Percentiles rank a stretch among this genome's conserved stretches.
Conservation (phyloP, 345 rosid genomes). For the Hypericum androsaemum region DNA sequence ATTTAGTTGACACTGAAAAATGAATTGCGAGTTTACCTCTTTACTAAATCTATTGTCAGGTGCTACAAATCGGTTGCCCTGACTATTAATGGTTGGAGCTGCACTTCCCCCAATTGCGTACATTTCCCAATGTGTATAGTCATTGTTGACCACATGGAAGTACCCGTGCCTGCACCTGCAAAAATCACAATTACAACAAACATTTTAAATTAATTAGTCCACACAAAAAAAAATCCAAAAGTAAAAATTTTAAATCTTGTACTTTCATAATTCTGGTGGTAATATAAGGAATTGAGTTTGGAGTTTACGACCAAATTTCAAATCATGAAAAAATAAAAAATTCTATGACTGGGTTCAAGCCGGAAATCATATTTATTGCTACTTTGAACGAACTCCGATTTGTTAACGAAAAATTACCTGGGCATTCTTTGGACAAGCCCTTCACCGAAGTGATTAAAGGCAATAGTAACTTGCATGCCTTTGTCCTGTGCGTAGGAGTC, state of each 20-base stretch:
- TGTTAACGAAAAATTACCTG: background rate
- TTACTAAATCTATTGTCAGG: background rate
- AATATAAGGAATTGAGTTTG: no score
- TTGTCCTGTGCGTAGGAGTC: background rate
- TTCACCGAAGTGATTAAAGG: constrained; percentile 5
- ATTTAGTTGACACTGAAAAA: no score
- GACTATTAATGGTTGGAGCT: background rate
- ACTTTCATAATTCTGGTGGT: no score
- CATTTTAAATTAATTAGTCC: no score
- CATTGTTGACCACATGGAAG: constrained; percentile 7
- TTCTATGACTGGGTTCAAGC: no score
- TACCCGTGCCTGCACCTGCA: constrained; percentile 4
- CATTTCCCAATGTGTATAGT: constrained; percentile 7
- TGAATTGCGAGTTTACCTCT: background rate
- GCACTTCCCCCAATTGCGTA: constrained; percentile 6
- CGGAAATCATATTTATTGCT: no score
- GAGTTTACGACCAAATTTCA: background rate
- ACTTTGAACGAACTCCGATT: no score
- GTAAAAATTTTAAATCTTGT: no score
- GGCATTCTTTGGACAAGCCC: constrained; percentile 6
- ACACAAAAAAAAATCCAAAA: no score
- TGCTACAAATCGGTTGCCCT: background rate
- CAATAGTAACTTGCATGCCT: constrained; percentile 3
- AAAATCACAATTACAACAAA: background rate
- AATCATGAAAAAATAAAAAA: no score